A percentile compares a stretch with the other conserved stretches of the same genome.
Conservation (phyloP, 1,284 basidiomycete genomes). For the Agroathelia rolfsii region DNA sequence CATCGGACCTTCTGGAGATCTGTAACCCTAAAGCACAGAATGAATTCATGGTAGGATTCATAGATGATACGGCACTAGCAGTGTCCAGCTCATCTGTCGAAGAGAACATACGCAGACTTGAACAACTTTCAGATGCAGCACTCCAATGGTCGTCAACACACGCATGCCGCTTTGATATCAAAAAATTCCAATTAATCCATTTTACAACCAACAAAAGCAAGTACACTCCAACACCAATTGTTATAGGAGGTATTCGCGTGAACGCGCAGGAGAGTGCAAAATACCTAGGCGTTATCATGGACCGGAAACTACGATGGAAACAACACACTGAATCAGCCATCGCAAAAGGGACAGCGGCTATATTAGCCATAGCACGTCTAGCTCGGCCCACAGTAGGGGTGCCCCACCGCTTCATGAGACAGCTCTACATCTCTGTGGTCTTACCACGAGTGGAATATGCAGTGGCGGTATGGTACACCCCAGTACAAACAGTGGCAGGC, state of each 20-base stretch:
- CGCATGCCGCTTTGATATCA: constrained; percentile 9
- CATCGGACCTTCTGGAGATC: constrained; percentile 17
- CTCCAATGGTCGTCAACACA: constrained; percentile 10
- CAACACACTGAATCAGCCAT: constrained; percentile 14
- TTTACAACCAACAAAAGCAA: constrained; percentile 9
- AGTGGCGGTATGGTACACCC: constrained; percentile 15
- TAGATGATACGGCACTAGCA: constrained; percentile 20
- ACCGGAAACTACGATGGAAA: constrained; percentile 15
- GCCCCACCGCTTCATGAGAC: constrained; percentile 1
- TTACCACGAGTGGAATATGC: constrained; percentile 21
- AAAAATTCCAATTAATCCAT: constrained; percentile 18
- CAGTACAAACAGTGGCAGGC: constrained; percentile 5
- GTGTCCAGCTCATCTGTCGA: constrained; percentile 10
- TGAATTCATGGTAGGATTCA: constrained; percentile 16
- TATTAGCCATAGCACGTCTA: constrained; percentile 11
- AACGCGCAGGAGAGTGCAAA: constrained; percentile 11
- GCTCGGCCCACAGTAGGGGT: constrained; percentile 10
- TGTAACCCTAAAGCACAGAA: constrained; percentile 7
- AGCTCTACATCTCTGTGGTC: constrained; percentile 14
- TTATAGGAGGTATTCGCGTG: no score
- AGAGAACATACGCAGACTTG: constrained; percentile 11
- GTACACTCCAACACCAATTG: not conserved
- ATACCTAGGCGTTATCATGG: constrained; percentile 19
- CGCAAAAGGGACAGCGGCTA: constrained; percentile 13
- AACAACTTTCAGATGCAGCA: constrained; percentile 9